Conservation (phyloP, 352 stramenopile genomes). For the Pythium coloratum region DNA sequence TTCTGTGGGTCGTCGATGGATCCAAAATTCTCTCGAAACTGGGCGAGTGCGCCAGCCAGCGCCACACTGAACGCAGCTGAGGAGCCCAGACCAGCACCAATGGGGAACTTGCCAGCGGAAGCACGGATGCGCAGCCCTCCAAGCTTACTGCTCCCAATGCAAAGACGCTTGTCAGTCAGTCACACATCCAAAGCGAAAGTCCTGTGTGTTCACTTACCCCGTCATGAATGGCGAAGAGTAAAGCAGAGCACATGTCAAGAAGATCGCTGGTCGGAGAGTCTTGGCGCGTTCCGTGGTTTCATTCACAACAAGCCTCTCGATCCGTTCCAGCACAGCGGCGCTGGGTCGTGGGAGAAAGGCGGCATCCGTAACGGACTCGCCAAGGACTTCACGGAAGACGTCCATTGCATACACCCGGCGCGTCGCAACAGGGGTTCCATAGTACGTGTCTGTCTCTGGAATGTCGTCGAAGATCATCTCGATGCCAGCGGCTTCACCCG, state of each 20-base stretch:
- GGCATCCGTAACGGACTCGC: slow-evolving; percentile 35
- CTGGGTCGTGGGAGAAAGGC: slow-evolving; percentile 55
- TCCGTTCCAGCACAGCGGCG: slow-evolving; percentile 38
- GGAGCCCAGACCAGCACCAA: slow-evolving; percentile 90
- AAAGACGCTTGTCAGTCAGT: background rate
- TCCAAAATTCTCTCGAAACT: slow-evolving; percentile 22
- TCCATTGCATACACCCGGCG: slow-evolving; percentile 36
- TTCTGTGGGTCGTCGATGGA: slow-evolving; percentile 12
- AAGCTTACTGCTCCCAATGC: background rate
- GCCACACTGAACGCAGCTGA: slow-evolving; percentile 90
- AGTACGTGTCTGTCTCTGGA: slow-evolving; percentile 30
- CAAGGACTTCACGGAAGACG: slow-evolving; percentile 36
- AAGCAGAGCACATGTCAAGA: slow-evolving; percentile 59
- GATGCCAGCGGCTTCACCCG: slow-evolving; percentile 29
- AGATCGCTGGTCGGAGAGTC: slow-evolving; percentile 52
- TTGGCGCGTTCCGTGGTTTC: slow-evolving; percentile 50
- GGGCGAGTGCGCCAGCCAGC: slow-evolving; percentile 59
- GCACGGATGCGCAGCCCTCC: slow-evolving; percentile 46
- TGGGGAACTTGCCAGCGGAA: slow-evolving; percentile 55
- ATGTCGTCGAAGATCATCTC: slow-evolving; percentile 62
- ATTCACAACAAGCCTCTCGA: slow-evolving; percentile 46
- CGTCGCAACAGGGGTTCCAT: slow-evolving; percentile 23
- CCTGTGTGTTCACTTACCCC: slow-evolving; percentile 17
- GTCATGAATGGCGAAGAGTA: slow-evolving; percentile 36
- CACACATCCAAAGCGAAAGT: background rate